These are phyloP conservation scores for Heracleum sosnowskyi DNA, from an alignment of 129 eudicot genomes.

Conservation along the genomic window DNA sequence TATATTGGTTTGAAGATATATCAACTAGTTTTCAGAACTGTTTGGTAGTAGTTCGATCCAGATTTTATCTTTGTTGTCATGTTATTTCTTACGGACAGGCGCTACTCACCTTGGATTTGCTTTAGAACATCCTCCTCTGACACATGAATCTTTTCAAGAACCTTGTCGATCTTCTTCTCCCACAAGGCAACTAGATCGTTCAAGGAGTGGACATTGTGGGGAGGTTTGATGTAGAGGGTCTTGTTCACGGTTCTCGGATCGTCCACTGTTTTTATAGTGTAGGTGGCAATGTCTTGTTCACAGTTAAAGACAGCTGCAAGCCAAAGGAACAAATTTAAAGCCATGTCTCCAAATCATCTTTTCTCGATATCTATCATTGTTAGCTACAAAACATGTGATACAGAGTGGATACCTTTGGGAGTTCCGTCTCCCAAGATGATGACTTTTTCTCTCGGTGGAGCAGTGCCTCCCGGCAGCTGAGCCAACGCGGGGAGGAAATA, in stretches of 20 bases:
- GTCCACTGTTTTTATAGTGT: slow-evolving; percentile 70
- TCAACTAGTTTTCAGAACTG: too few species aligned
- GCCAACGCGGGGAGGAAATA: slow-evolving; percentile 44
- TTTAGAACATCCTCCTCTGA: slow-evolving; percentile 57
- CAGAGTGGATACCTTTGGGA: slow-evolving; percentile 38
- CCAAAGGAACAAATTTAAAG: neutral
- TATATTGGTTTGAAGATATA: too few species aligned
- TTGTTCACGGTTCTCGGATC: slow-evolving; percentile 86
- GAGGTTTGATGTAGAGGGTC: slow-evolving; percentile 53
- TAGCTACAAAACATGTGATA: neutral
- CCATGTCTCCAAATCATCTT: neutral
- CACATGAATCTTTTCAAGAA: slow-evolving; percentile 43
- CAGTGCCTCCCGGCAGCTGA: slow-evolving; percentile 41
- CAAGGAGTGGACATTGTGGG: slow-evolving; percentile 45
- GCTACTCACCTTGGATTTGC: slow-evolving; percentile 48
- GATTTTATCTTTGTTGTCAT: neutral
- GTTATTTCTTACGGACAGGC: neutral
- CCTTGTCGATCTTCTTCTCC: slow-evolving; percentile 75
- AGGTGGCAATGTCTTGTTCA: slow-evolving; percentile 69
- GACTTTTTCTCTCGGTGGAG: slow-evolving; percentile 67
- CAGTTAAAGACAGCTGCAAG: slow-evolving; percentile 43
- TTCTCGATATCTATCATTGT: neutral
- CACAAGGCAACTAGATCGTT: slow-evolving; percentile 64
- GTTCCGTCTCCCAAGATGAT: slow-evolving; percentile 64
- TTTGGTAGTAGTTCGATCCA: neutral